phyloP scores from a whole-genome alignment of 192 early-diverging fungal genomes.

The Tieghemiomyces parasiticus region DNA sequence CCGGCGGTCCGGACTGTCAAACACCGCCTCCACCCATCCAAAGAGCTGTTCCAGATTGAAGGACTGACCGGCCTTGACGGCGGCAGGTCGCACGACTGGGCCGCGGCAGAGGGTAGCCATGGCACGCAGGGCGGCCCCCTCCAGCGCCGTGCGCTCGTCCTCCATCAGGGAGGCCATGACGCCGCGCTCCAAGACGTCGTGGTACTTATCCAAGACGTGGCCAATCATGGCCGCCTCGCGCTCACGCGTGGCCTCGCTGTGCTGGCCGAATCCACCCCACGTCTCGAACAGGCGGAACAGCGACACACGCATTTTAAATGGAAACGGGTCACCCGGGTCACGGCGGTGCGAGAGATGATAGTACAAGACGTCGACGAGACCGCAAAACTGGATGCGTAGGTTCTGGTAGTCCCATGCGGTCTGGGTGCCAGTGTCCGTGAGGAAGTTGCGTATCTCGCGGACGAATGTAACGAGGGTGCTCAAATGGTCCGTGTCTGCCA shows the following conservation, averaged over 20 bases:
- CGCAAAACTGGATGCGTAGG: conserved; percentile 79
- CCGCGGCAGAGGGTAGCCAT: conserved; percentile 70
- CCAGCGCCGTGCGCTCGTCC: conserved; percentile 57
- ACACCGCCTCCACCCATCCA: conserved; percentile 47
- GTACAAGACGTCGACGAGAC: conserved; percentile 74
- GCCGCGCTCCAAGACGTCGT: conserved; percentile 52
- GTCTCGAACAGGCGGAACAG: conserved; percentile 78
- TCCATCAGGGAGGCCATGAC: conserved; percentile 49
- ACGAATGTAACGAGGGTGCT: conserved; percentile 62
- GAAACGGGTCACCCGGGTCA: conserved; percentile 33
- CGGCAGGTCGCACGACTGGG: conserved; percentile 6
- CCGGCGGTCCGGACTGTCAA: conserved; percentile 36
- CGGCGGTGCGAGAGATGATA: conserved; percentile 40
- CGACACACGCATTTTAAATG: conserved; percentile 58
- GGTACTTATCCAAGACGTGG: conserved; percentile 47
- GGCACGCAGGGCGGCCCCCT: conserved; percentile 63
- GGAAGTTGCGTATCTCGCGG: conserved; percentile 58
- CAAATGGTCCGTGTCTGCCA: conserved; percentile 33
- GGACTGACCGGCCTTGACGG: conserved; percentile 11
- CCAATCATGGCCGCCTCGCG: conserved; percentile 52
- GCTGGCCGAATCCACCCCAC: conserved; percentile 80
- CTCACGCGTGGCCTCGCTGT: conserved; percentile 35
- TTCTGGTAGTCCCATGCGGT: conserved; percentile 79
- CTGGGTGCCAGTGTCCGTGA: conserved; percentile 60
- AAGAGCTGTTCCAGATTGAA: conserved; percentile 40